Conservation (phyloP, 306 rosid species). For the Acacia acuminata region DNA sequence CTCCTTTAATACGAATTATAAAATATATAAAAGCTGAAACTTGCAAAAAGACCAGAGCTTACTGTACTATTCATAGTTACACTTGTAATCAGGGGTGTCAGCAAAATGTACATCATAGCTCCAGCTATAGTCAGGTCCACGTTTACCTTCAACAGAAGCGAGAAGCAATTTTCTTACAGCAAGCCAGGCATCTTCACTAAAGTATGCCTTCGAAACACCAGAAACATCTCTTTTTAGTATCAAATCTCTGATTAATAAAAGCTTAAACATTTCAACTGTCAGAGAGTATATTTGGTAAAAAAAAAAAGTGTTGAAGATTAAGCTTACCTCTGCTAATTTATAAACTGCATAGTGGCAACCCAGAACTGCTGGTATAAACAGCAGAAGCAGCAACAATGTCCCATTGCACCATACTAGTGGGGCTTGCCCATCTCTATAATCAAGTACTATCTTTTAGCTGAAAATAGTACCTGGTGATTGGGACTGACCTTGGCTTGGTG, state of each 20-base stretch:
- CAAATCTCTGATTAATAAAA: not conserved
- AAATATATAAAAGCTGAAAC: not conserved
- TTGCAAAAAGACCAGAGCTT: constrained; percentile 30
- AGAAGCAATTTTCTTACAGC: constrained; percentile 71
- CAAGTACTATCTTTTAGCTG: too few relatives aligned
- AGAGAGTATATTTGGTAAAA: not conserved
- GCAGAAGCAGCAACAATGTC: constrained; percentile 38
- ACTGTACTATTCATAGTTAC: constrained; percentile 71
- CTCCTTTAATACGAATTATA: constrained; percentile 33
- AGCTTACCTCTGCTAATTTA: constrained; percentile 68
- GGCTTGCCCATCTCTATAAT: constrained; percentile 28
- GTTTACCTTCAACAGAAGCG: constrained; percentile 70
- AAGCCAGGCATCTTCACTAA: constrained; percentile 67
- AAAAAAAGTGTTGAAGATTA: not conserved
- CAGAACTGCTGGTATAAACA: constrained; percentile 51
- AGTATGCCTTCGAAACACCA: constrained; percentile 51
- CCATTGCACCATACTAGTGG: constrained; percentile 24
- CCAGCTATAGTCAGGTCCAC: constrained; percentile 58
- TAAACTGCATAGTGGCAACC: constrained; percentile 72
- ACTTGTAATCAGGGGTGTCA: constrained; percentile 83
- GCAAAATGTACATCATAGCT: constrained; percentile 64
- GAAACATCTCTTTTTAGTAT: constrained; percentile 24
- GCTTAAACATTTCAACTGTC: not conserved
- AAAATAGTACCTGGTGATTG: not conserved
- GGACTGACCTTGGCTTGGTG: not conserved